Conservation (phyloP, 345 rosid genomes). For the Toxicodendron radicans region DNA sequence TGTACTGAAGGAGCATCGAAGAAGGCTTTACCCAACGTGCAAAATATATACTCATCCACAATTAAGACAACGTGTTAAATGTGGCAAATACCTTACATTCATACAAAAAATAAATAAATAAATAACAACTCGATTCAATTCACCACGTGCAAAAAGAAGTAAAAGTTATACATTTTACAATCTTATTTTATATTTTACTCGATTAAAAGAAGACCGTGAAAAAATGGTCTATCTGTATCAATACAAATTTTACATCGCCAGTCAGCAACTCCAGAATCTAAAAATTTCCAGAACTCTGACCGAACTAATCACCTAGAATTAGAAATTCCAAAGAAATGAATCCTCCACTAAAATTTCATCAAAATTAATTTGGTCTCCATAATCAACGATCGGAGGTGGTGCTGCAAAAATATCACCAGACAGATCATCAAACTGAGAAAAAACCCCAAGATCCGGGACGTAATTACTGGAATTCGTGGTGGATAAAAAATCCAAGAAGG, state of each 20-base stretch:
- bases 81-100: background rate
- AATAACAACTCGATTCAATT: background rate
- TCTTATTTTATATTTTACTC: background rate
- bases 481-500: slow-evolving; percentile 33
- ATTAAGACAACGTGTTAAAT: background rate
- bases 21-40: too few species aligned
- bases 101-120: background rate
- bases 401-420: slow-evolving; percentile 36
- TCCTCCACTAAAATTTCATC: slow-evolving; percentile 34
- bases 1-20: too few species aligned
- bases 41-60: background rate
- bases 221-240: slow-evolving; percentile 16
- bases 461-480: slow-evolving; percentile 28
- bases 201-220: slow-evolving; percentile 4
- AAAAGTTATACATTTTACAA: background rate
- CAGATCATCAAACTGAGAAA: slow-evolving; percentile 56
- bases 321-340: slow-evolving; percentile 70
- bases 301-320: background rate
- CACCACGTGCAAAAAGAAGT: background rate
- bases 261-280: slow-evolving; percentile 17
- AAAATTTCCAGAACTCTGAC: slow-evolving; percentile 24
- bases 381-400: slow-evolving; percentile 22
- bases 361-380: slow-evolving; percentile 33
- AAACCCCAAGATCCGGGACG: slow-evolving; percentile 46
- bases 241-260: background rate